These are phyloP conservation scores for Nepenthes alata DNA, from an alignment of 179 eudicot genomes.

Conservation along the genomic window DNA sequence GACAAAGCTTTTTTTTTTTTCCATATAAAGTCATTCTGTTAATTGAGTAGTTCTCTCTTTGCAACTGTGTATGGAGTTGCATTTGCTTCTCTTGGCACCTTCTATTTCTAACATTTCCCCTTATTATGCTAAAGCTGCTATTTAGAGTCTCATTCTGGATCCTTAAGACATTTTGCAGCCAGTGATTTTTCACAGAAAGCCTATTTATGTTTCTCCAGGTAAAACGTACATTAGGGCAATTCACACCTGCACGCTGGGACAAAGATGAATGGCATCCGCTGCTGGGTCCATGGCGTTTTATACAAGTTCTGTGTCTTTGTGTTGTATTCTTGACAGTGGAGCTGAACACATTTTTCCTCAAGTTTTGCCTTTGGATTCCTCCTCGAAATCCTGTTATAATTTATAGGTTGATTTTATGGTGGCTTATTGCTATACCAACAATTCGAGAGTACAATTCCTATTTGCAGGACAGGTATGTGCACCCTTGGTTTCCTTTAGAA, in stretches of 20 bases:
- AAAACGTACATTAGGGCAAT: slow-evolving; percentile 80
- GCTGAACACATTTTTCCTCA: slow-evolving; percentile 91
- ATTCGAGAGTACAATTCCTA: slow-evolving; percentile 96
- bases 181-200: no score
- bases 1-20: no score
- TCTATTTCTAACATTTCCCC: no score
- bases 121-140: no score
- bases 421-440: slow-evolving; percentile 96
- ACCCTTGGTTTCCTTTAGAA: no score
- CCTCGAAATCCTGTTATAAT: slow-evolving; percentile 76
- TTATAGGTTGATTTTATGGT: slow-evolving; percentile 86
- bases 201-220: slow-evolving; percentile 36
- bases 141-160: no score
- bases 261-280: slow-evolving; percentile 99
- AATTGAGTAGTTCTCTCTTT: no score
- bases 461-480: slow-evolving; percentile 70
- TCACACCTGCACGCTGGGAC: slow-evolving; percentile 98
- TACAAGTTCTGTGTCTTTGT: slow-evolving; percentile 82
- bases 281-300: slow-evolving; percentile 90
- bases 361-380: slow-evolving; percentile 97
- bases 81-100: no score
- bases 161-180: no score
- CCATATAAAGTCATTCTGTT: no score
- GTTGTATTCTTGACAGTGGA: slow-evolving; percentile 80
- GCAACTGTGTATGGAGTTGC: no score